These are phyloP conservation scores for Lathyrus oleraceus DNA, from an alignment of 306 rosid genomes.

Conservation along the genomic window DNA sequence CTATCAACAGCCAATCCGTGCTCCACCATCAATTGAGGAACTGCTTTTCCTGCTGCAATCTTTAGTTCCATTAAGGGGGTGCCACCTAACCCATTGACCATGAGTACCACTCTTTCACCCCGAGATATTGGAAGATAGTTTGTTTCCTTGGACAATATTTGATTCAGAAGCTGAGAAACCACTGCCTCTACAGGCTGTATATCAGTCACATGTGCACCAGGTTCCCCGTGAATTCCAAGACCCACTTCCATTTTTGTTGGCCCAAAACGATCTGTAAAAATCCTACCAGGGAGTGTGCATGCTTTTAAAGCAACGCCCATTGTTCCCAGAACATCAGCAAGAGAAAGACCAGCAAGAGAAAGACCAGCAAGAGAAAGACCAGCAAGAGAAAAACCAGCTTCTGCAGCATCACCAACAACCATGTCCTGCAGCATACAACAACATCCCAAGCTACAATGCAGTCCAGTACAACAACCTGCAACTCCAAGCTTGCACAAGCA, in stretches of 20 bases:
- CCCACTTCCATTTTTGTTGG: constrained; percentile 93
- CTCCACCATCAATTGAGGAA: constrained; percentile 86
- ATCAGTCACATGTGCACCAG: constrained; percentile 84
- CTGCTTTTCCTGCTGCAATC: constrained; percentile 93
- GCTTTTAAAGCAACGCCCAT: constrained; percentile 90
- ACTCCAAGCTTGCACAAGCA: too few species aligned
- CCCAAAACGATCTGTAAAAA: constrained; percentile 84
- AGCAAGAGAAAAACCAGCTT: too few species aligned
- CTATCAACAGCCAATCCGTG: constrained; percentile 98
- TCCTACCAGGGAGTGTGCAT: constrained; percentile 90
- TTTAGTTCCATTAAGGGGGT: constrained; percentile 86
- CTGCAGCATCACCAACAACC: too few species aligned
- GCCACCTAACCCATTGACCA: constrained; percentile 96
- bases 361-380: too few species aligned
- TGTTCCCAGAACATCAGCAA: constrained; percentile 85
- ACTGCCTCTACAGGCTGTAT: too few species aligned
- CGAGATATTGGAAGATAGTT: constrained; percentile 89
- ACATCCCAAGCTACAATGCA: too few species aligned
- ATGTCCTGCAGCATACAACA: too few species aligned
- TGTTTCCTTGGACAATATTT: constrained; percentile 83
- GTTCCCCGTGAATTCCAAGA: constrained; percentile 95
- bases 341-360: constrained; percentile 76
- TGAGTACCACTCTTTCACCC: constrained; percentile 84
- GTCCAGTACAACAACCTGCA: too few species aligned
- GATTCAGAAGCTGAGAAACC: constrained; percentile 79